Base-by-base conservation (phyloP, 2,329 filamentous ascomycete genomes). In the Aspergillus quadrilineatus region DNA sequence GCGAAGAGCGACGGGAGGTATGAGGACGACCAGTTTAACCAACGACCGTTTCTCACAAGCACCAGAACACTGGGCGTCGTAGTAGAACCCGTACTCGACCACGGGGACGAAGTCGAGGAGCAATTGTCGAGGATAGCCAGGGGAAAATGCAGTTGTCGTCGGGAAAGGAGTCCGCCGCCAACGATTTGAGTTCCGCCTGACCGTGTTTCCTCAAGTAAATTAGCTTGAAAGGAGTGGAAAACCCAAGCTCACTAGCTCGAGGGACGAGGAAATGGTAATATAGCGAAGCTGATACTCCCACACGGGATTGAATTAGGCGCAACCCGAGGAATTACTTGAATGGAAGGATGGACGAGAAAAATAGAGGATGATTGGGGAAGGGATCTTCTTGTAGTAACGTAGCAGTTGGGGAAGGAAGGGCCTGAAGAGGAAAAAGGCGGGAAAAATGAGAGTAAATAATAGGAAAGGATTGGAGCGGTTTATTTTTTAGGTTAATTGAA, bases 401-500 rank as follows among this genome's bases (percentile, higher is more conserved):
- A 30, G 36, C 22, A n/a, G 54, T 56, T 58, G 45, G 44, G 48
- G 47, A 51, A 53, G 48, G 55, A 58, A 55, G 55, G 55, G 41
- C 36, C 29, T 60, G 30, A n/a, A 39, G 15, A 42, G 41, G 42
- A 9, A 36, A 37, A 48, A 49, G 44, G 37, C 42, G 22, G 39
- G 22, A 30, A 42, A 28, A 56, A 57, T 47, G 51, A 54, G 49
- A 34, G 53, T 41, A 42, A 46, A 53, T 34, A 50, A 56, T 44
- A 17, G 50, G 52, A 59, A 42, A 22, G 22, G 22, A 37, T n/a
- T 32, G 37, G 7, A 14, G 50, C 36, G 44, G 44, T 56, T 57
- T 52, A 53, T 49, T 43, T 52, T 59, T 53, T 41, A 53, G 59
- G 50, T 53, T 51, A 58, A 65, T 67, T 45, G 65, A 65, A 43